phyloP scores from a whole-genome alignment of 2,329 filamentous ascomycete genomes.

The Kalaharituber pfeilii region DNA sequence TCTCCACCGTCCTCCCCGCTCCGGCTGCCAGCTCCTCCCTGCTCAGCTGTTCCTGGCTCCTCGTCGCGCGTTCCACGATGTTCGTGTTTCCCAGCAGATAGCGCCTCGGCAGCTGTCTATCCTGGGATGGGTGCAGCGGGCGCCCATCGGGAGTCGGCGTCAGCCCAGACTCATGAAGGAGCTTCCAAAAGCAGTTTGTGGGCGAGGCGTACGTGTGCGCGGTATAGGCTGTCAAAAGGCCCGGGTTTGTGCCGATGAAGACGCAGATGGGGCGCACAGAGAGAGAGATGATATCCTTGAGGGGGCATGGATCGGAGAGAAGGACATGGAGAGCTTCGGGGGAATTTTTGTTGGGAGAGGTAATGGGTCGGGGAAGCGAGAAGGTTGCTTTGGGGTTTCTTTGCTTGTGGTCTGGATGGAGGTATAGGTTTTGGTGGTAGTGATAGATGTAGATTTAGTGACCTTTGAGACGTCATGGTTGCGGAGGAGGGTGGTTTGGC shows the following conservation, averaged over 20 bases:
- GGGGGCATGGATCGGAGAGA: neutral
- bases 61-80: constrained; percentile 62
- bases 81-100: constrained; percentile 76
- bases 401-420: too few relatives aligned
- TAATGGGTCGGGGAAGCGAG: neutral
- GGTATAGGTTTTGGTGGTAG: too few relatives aligned
- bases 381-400: too few relatives aligned
- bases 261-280: constrained; percentile 44
- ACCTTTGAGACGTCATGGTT: too few relatives aligned
- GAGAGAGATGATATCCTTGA: constrained; percentile 45
- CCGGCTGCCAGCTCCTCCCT: constrained; percentile 63
- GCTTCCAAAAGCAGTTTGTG: constrained; percentile 64
- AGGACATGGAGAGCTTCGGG: neutral
- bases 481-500: too few relatives aligned
- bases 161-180: constrained; percentile 48
- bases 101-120: constrained; percentile 48
- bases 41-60: constrained; percentile 61
- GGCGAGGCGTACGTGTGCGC: constrained; percentile 47
- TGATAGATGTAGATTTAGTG: too few relatives aligned
- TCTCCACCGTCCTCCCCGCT: constrained; percentile 54
- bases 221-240: constrained; percentile 49
- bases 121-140: constrained; percentile 36
- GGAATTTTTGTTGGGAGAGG: neutral
- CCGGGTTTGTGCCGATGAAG: constrained; percentile 66
- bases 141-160: constrained; percentile 40